phyloP scores from a whole-genome alignment of 768 basidiomycete genomes.

The Trametopsis cervina region DNA sequence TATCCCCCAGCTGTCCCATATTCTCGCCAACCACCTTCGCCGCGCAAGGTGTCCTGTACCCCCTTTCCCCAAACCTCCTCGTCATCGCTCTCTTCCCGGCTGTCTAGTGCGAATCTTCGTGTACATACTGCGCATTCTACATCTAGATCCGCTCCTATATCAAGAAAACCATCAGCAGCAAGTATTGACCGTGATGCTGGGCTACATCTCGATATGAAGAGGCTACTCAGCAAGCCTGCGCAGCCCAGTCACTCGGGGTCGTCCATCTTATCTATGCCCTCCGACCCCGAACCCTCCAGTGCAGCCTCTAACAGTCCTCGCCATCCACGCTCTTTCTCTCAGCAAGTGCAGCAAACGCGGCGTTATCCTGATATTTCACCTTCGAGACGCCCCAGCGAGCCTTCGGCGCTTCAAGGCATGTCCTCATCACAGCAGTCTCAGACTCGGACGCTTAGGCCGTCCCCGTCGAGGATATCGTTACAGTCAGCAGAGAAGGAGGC shows the following conservation, averaged over 20 bases:
- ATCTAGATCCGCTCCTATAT: conserved; percentile 2
- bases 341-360: background rate
- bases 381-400: background rate
- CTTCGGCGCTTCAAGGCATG: background rate
- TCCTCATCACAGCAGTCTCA: too few species aligned
- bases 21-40: conserved; percentile 2
- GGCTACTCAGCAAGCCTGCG: conserved; percentile 25
- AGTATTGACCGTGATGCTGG: conserved; percentile 19
- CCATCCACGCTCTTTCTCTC: background rate
- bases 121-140: background rate
- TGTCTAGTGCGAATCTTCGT: conserved; percentile 6
- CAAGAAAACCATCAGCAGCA: conserved; percentile 17
- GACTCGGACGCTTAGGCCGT: background rate
- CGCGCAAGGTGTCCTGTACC: background rate
- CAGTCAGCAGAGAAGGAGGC: background rate
- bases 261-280: conserved; percentile 18
- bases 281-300: conserved; percentile 20
- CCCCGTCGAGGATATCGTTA: background rate
- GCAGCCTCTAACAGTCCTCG: conserved; percentile 12
- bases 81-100: background rate
- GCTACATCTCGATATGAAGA: conserved; percentile 23
- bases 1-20: conserved; percentile 1
- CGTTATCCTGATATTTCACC: background rate
- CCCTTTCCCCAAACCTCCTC: background rate
- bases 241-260: conserved; percentile 16